Base-by-base conservation (phyloP, 78 protist species). In the Polysphondylium violaceum region DNA sequence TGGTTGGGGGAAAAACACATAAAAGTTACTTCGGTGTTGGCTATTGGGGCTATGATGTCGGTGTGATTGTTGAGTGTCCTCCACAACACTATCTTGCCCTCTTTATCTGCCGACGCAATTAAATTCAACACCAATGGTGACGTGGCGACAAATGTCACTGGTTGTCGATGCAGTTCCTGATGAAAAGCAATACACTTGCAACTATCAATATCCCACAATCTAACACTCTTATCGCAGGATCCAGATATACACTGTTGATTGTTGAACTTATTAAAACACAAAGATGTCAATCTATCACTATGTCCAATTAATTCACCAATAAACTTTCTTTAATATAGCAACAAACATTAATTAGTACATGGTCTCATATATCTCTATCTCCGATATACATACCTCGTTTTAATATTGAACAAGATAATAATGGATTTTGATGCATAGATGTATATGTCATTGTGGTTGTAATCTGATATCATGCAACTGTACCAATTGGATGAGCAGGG, bases 401-500 rank as follows among this genome's bases (percentile, higher is more conserved):
- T 41, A 12, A 83, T 31, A 58, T 83, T 53, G 59, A 83, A 83
- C 1, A 83, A 43, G 3, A 55, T 51, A 12, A 83, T 27, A 27
- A 29, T 69, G 17, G 44, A 59, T 44, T 83, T 83, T 11, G 78
- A 83, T 19, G 91, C 91, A 83, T 69, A 67, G 7, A 83, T 58
- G 69, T 58, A 83, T 2, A 71, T 83, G 17, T 29, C 78, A 11
- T 58, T 25, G 2, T 23, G 23, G n/a, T 83, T 83, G 29, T 60
- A 63, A 44, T 83, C 91, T 5, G 91, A 14, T 53, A 69, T 73
- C 23, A 47, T 29, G 11, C 74, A 33, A 44, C 79, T 43, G 33
- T 83, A 83, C 91, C 91, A 83, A 83, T 83, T 83, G 5, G 91
- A 47, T 41, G 91, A 67, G 67, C 81, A 71, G 1, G 91, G 91